Conservation (phyloP, 2,329 filamentous ascomycete genomes). For the Aspergillus pseudoglaucus region DNA sequence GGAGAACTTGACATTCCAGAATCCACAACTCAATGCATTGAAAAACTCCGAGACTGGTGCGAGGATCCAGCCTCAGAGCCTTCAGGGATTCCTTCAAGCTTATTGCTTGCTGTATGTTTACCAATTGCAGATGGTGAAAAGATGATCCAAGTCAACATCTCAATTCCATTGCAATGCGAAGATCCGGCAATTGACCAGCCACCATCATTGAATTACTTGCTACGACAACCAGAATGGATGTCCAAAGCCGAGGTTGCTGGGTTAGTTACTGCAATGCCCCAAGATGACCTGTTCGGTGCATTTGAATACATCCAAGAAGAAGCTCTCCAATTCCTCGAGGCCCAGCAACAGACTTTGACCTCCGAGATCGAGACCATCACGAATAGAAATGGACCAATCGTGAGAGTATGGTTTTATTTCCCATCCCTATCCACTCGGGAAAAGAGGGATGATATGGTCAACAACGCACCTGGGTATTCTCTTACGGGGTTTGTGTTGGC, state of each 20-base stretch:
- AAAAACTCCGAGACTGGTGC: constrained; percentile 23
- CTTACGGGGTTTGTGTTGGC: constrained; percentile 56
- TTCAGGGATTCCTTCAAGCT: constrained; percentile 12
- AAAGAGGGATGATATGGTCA: constrained; percentile 54
- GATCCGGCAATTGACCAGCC: constrained; percentile 13
- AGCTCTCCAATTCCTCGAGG: constrained; percentile 24
- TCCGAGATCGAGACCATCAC: background rate
- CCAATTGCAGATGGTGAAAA: constrained; percentile 18
- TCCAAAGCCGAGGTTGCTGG: constrained; percentile 42
- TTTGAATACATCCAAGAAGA: constrained; percentile 42
- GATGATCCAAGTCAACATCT: constrained; percentile 23
- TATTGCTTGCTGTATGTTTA: constrained; percentile 19
- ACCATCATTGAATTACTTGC: constrained; percentile 21
- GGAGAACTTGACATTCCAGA: constrained; percentile 37
- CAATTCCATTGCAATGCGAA: constrained; percentile 18
- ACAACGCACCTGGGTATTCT: constrained; percentile 45
- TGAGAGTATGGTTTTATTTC: constrained; percentile 59
- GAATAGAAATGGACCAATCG: constrained; percentile 22
- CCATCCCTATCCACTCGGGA: constrained; percentile 54
- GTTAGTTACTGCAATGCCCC: constrained; percentile 36
- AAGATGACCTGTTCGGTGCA: constrained; percentile 40
- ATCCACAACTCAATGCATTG: constrained; percentile 24
- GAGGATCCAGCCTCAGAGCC: constrained; percentile 8
- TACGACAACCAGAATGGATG: constrained; percentile 49
- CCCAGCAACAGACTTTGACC: constrained; percentile 8